A percentile compares a stretch with the other conserved stretches of the same genome.
These are phyloP conservation scores for Triticum urartu DNA, from an alignment of 176 grass and related monocot genomes.

Conservation along the genomic window DNA sequence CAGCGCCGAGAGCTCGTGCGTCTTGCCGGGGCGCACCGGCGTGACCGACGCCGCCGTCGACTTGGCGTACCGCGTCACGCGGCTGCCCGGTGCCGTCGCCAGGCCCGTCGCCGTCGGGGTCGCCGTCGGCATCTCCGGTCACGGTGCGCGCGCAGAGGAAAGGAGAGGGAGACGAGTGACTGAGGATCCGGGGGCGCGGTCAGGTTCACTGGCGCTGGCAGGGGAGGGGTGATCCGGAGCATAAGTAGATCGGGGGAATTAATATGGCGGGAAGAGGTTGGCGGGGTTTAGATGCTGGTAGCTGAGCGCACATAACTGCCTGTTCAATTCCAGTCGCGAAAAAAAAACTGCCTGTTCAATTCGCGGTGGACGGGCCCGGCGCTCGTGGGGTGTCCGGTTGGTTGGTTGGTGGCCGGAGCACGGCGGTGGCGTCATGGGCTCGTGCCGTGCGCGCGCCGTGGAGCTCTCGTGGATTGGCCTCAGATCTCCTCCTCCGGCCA, in stretches of 20 bases:
- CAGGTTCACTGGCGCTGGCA: neutral
- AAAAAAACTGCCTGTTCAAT: conserved; percentile 14
- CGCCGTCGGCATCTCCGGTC: conserved; percentile 23
- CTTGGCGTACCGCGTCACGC: conserved; percentile 66
- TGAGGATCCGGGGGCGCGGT: neutral
- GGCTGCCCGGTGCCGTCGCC: conserved; percentile 37
- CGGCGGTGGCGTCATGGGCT: conserved; percentile 19
- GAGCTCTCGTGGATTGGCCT: neutral
- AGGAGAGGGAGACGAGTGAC: neutral
- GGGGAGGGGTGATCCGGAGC: neutral
- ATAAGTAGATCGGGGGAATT: conserved; percentile 16
- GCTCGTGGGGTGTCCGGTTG: neutral
- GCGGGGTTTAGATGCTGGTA: conserved; percentile 38
- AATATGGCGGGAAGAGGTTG: conserved; percentile 36
- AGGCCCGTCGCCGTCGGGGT: conserved; percentile 10
- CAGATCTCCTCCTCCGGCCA: neutral
- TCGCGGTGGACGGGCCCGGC: neutral
- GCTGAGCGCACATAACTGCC: conserved; percentile 53
- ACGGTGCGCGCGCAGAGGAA: neutral
- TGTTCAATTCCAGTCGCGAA: neutral
- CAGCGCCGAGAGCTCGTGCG: conserved; percentile 49
- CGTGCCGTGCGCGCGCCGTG: too few relatives aligned
- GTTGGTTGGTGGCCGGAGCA: neutral
- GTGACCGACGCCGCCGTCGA: conserved; percentile 61
- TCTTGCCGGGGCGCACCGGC: conserved; percentile 74